A percentile compares a stretch with the other conserved stretches of the same genome.
Evolutionary conservation across 768 basidiomycete species (phyloP).

Genomic region (Pleurotus giganteus): DNA sequence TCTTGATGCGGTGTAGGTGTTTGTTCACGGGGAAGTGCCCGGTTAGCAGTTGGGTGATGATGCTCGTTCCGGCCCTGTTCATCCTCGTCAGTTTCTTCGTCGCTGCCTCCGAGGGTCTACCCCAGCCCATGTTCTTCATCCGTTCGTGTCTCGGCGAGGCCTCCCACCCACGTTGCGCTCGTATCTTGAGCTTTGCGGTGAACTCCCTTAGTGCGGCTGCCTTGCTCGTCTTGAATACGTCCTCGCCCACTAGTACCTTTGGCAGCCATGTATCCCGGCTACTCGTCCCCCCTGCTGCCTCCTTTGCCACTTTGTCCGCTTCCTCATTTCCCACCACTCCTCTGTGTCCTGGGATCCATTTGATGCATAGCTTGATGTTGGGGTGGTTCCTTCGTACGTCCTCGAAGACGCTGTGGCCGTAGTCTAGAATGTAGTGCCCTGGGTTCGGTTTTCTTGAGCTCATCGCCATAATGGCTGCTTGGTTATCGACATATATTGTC

Average conservation of each 20-base stretch:
- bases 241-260: neutral
- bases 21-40: slow-evolving; percentile 8
- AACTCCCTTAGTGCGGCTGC: neutral
- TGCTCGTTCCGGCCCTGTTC: neutral
- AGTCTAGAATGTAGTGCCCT: slow-evolving; percentile 11
- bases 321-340: slow-evolving; percentile 24
- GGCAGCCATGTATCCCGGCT: neutral
- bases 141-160: neutral
- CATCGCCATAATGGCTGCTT: slow-evolving; percentile 9
- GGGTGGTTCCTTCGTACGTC: neutral
- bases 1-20: slow-evolving; percentile 10
- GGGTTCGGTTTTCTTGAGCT: neutral
- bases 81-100: neutral
- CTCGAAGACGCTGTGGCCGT: neutral
- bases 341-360: too few species aligned
- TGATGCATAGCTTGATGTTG: slow-evolving; percentile 1
- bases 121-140: neutral
- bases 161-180: neutral
- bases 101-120: neutral
- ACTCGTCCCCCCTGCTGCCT: slow-evolving; percentile 14
- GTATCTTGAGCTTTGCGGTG: neutral
- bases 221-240: neutral
- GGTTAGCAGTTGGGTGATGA: slow-evolving; percentile 10
- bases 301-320: slow-evolving; percentile 21
- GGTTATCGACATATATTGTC: slow-evolving; percentile 13